Evolutionary conservation across 495 filamentous ascomycete species (phyloP), one percentile per base, ranked within the genome.

Genomic region (Lepraria neglecta): DNA sequence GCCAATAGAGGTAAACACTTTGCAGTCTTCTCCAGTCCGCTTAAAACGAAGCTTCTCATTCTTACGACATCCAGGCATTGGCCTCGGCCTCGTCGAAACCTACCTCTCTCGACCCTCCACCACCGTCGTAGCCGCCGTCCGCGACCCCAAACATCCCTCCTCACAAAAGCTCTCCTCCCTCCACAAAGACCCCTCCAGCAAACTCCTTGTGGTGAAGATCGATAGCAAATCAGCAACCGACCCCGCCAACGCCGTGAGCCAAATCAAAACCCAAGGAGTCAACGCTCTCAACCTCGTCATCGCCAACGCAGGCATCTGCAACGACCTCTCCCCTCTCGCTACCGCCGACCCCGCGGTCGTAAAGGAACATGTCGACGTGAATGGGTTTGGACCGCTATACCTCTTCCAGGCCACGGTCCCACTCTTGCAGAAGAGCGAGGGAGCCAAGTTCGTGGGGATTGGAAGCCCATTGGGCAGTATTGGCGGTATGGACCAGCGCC

Each of bases 61-160:
- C 44, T 59, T 7, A 51, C 10, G 4, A 60, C 3, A 59, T 28
- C 56, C 19, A 77, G 79, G 80, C 40, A 75, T 84, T 62, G 81
- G 81, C 54, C 70, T 70, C 47, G 73, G 72, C 21, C 60, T 84
- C 4, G 35, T 72, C 24, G 58, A 68, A 33, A 43, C 62, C 19
- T 77, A 77, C 67, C 69, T 80, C 64, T 14, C 62, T 35, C 75
- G 72, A 19, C 74, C 77, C 19, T 68, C 78, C 69, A 72, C 69
- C 60, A 78, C 68, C 68, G 75, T 83, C 50, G 73, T 84, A 57
- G 79, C 76, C 30, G 75, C 68, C 51, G 68, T 76, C 44, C 77
- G 80, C 59, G 58, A 75, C 56, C 70, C 71, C 6, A 44, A 58
- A 4, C 42, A 64, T 27, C 51, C 70, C 2, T 66, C 71, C n/a